phyloP scores from a whole-genome alignment of 148 eudicot genomes.

The Amaranthus hypochondriacus region DNA sequence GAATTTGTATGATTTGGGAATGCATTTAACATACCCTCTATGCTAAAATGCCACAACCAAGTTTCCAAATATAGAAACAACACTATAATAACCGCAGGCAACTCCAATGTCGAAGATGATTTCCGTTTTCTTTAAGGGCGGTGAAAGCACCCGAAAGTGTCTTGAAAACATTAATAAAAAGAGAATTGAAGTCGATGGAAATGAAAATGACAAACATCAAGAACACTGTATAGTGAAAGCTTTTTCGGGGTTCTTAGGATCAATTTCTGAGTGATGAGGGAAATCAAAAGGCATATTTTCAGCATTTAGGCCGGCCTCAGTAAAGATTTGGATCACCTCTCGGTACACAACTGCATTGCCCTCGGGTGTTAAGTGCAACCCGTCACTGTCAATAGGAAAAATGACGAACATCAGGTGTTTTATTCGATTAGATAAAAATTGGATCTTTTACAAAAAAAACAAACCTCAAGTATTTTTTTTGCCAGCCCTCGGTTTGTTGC shows the following conservation, averaged over 20 bases:
- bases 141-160: no score
- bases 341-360: slow-evolving; percentile 67
- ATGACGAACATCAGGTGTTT: background rate
- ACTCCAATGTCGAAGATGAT: no score
- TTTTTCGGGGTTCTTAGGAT: slow-evolving; percentile 53
- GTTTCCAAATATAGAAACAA: no score
- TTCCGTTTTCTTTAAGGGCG: no score
- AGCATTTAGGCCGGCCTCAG: slow-evolving; percentile 46
- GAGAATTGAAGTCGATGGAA: background rate
- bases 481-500: slow-evolving; percentile 88
- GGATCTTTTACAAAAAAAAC: slow-evolving; percentile 13
- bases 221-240: slow-evolving; percentile 51
- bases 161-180: background rate
- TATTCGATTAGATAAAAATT: background rate
- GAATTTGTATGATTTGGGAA: background rate
- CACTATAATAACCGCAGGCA: no score
- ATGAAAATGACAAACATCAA: slow-evolving; percentile 3
- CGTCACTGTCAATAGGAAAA: slow-evolving; percentile 54
- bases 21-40: no score
- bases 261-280: slow-evolving; percentile 75
- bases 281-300: slow-evolving; percentile 68
- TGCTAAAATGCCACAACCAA: no score
- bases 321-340: slow-evolving; percentile 62
- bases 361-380: slow-evolving; percentile 77
- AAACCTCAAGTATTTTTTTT: slow-evolving; percentile 66